These are phyloP conservation scores for Penicillium samsonianum DNA, from an alignment of 495 filamentous ascomycete genomes.

Conservation along the genomic window DNA sequence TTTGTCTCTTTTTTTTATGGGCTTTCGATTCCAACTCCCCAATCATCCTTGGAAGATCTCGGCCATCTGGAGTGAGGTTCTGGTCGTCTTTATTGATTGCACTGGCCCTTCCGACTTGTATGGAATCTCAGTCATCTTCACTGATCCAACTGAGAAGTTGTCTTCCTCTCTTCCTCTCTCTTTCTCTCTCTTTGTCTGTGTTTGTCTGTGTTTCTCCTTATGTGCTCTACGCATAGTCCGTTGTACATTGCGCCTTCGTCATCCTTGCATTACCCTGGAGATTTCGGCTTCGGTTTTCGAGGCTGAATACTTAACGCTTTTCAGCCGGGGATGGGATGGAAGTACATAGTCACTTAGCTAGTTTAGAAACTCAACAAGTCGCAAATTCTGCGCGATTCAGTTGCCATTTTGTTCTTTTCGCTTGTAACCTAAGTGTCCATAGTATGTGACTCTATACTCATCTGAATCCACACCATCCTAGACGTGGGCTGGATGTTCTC, in stretches of 20 bases:
- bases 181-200: constrained; percentile 6
- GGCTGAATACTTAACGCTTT: constrained; percentile 13
- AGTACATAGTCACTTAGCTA: constrained; percentile 14
- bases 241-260: constrained; percentile 16
- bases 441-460: neutral
- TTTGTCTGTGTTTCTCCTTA: constrained; percentile 12
- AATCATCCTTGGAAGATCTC: constrained; percentile 10
- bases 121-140: constrained; percentile 37
- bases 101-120: constrained; percentile 24
- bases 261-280: constrained; percentile 16
- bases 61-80: constrained; percentile 9
- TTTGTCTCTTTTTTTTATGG: neutral
- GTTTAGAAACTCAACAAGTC: constrained; percentile 1
- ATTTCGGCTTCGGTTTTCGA: constrained; percentile 18
- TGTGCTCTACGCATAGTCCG: constrained; percentile 9
- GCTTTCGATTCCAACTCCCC: constrained; percentile 4
- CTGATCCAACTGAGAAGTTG: constrained; percentile 38
- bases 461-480: too few relatives aligned
- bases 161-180: constrained; percentile 4
- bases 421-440: neutral
- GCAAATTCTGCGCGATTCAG: neutral
- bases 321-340: constrained; percentile 20
- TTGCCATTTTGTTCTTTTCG: neutral
- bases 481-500: neutral
- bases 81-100: constrained; percentile 42